A percentile compares a stretch with the other conserved stretches of the same genome.
Evolutionary conservation across 2,329 filamentous ascomycete genomes (phyloP).

Genomic region (Paracoccidioides brasiliensis): DNA sequence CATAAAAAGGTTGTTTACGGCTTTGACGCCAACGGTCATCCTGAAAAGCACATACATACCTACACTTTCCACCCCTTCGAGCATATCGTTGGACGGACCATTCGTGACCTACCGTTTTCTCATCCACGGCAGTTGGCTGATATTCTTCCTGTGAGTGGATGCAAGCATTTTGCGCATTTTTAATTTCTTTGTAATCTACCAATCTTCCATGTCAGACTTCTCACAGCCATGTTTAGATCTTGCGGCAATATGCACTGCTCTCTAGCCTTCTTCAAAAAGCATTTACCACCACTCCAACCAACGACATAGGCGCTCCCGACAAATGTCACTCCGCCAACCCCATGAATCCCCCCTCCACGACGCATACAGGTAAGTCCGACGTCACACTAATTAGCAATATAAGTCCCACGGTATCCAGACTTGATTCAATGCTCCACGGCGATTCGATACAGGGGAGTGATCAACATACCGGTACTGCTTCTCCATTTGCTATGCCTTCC

Average conservation of each 20-base stretch:
- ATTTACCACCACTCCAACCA: constrained; percentile 17
- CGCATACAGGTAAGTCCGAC: constrained; percentile 2
- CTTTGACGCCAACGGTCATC: constrained; percentile 20
- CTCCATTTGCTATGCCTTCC: neutral
- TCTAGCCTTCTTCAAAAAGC: constrained; percentile 27
- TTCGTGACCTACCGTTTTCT: constrained; percentile 31
- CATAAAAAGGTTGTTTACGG: constrained; percentile 22
- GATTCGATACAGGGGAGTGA: neutral
- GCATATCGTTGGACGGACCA: constrained; percentile 26
- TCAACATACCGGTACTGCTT: neutral
- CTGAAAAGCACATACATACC: constrained; percentile 24
- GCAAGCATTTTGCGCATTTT: neutral
- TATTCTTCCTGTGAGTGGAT: constrained; percentile 27
- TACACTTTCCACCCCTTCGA: constrained; percentile 34
- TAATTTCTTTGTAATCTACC: neutral
- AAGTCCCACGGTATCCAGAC: constrained; percentile 37
- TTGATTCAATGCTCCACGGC: constrained; percentile 38
- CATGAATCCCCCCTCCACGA: neutral
- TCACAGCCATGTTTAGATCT: constrained; percentile 17
- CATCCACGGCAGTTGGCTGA: constrained; percentile 34
- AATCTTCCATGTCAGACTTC: neutral
- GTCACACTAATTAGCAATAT: constrained; percentile 27
- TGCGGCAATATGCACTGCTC: constrained; percentile 34
- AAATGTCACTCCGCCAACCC: constrained; percentile 6
- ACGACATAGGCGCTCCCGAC: constrained; percentile 8